Evolutionary conservation across 2,329 filamentous ascomycete genomes (phyloP), one percentile per base, ranked within the genome.

Genomic region (Exophiala calicioides): DNA sequence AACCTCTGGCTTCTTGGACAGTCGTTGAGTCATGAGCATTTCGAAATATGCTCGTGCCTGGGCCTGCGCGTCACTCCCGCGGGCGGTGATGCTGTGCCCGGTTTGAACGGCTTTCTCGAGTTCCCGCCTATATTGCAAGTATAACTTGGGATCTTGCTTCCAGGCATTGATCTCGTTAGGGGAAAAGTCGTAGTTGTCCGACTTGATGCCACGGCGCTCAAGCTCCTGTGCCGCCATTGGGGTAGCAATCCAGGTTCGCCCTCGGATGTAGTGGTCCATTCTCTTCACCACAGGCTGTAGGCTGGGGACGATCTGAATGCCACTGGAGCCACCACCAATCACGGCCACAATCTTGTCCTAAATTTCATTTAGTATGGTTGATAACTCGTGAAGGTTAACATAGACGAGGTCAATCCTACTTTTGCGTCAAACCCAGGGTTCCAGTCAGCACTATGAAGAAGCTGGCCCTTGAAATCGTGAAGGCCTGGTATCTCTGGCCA

Each of bases 51-150:
- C 40, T 39, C 46, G 40, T 8, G 56, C 56, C 1, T 18, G 37
- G 18, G 38, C 43, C 24, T 59, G 56, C 23, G 57, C 51, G 26
- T 50, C 47, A 1, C 44, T 53, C 4, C 52, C 48, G 27, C 48
- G 47, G 18, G 58, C 53, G 12, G 57, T 55, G 3, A 58, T 33
- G 15, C 52, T 40, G 40, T 58, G 62, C 13, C 51, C 31, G 3
- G 47, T 20, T 52, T 60, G 65, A 56, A 64, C 53, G 24, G 58
- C 59, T 19, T 50, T 15, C 27, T 63, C 60, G 3, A 69, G 59
- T 13, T 56, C 60, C 52, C 66, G 68, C 9, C 66, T 55, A 47
- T 67, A 66, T 26, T 62, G 53, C 34, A 64, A 47, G 33, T 65
- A 57, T 6, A 41, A 45, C 19, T 50, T 45, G 0, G 58, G 53